Base-by-base conservation (phyloP, 2,329 filamentous ascomycete species). In the Mollisiaceae sp. region DNA sequence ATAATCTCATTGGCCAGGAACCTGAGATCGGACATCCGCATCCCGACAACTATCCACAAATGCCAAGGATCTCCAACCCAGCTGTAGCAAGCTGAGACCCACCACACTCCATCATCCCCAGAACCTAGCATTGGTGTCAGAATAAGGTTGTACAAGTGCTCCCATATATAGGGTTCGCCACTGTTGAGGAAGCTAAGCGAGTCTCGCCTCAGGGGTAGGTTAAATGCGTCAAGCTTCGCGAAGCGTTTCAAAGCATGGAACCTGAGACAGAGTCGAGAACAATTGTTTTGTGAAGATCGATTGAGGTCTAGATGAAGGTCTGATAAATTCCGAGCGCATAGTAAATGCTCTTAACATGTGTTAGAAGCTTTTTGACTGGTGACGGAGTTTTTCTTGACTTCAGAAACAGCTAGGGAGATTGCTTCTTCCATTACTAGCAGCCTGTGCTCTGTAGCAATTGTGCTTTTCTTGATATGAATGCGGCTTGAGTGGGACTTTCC, bases 141-240 rank as follows among this genome's bases (percentile, higher is more conserved):
- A 54, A 27, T 54, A 54, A 54, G 50, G 50, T 54, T 54, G 24
- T 35, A n/a, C 27, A 32, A 54, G n/a, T 54, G 50, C 5, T 8
- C 22, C 50, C 50, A 54, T 12, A 32, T 32, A 35, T 54, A 54
- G 50, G 24, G 50, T 24, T 54, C 11, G 9, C 45, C 20, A n/a
- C 8, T 24, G 45, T 11, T 11, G 8, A 22, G 11, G 50, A n/a
- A 11, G 24, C 50, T 50, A 50, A 20, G 45, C 45, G 45, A 50
- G 14, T 43, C 41, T 43, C 41, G 41, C 41, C 45, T 50, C 45
- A 50, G n/a, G 22, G 50, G 50, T 14, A 54, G 50, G 50, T 54
- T 54, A 35, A 54, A 54, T 54, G 50, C 50, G n/a, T 54, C 50
- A 54, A 54, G 50, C 50, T 35, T 54, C 24, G 22, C 11, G 50